Evolutionary conservation across 75 land plant genomes (phyloP), one percentile per base, ranked within the genome.

Genomic region (Pinus tabuliformis): DNA sequence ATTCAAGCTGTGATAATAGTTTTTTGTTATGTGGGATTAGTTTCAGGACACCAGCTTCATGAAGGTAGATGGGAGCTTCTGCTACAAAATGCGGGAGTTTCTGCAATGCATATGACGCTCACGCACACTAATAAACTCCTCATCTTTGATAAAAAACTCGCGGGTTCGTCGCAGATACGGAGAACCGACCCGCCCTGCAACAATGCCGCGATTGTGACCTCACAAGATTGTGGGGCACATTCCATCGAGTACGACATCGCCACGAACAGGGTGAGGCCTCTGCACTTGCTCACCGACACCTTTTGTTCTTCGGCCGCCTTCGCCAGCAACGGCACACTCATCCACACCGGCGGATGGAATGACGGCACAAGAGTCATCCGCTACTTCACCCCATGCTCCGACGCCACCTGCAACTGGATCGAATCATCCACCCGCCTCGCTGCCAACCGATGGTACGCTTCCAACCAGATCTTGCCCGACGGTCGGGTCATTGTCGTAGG

Each of bases 221-320:
- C 3, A 33, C n/a, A 37, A 71, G 93, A 92, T 68, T 93, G 94
- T 86, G 77, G 80, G 1, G 95, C 96, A 12, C 96, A 93, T 59
- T 87, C 92, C 18, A 86, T 81, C 59, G 77, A 81, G 57, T 89
- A 68, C 78, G 77, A 82, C 57, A 72, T 85, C 20, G 76, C 56
- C 33, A 26, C 75, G 13, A 81, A 79, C 76, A 54, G 72, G 12
- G 33, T 86, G 37, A 79, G 95, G 16, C 89, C 95, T 0, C 80
- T 93, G 26, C 78, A 62, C 74, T 57, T 93, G 2, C 73, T 70
- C 56, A 86, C 95, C 20, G 94, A 93, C 82, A 89, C 93, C 12
- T 93, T 87, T 88, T 92, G 95, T 81, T 91, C 93, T 9, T 93
- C 91, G 1, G 92, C 92, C 58, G 57, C 88, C 12, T 75, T 92